Evolutionary conservation across 2,329 filamentous ascomycete genomes (phyloP), one percentile per base, ranked within the genome.

Genomic region (Sarocladium strictum): DNA sequence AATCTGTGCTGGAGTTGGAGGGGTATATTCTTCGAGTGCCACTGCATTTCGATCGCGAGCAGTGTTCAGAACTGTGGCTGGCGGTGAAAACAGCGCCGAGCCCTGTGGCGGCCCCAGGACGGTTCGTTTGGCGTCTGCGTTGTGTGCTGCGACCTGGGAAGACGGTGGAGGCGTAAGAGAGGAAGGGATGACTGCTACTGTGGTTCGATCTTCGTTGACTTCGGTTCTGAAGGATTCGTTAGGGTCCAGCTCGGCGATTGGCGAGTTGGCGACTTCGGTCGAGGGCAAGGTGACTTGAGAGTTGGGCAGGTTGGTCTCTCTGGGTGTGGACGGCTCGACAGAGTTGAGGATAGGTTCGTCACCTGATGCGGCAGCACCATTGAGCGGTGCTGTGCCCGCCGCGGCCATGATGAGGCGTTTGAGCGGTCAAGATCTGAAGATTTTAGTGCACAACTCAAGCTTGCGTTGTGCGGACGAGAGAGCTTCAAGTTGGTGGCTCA

Each of bases 151-250:
- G 5, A 74, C 62, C 61, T 81, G 79, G 1, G 78, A 81, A 1
- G 78, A 81, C 0, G 79, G 79, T 23, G 79, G 80, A 3, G 80
- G 81, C 2, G 80, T 83, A 53, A 81, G 66, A 23, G 80, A 83
- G 2, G 80, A 83, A 3, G 79, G 78, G 55, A 83, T 81, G 51
- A 81, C 68, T 24, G 72, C 69, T n/a, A 71, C 63, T 17, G 64
- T 63, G 1, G 66, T 64, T 37, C 71, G 67, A 47, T 78, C 76
- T 55, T 81, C 76, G 62, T 75, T 77, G 56, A 66, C 56, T 57
- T 81, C 77, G 3, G 74, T 76, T 60, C 72, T 76, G 64, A 81
- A 80, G 0, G 77, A 79, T 47, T 70, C 63, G 23, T 67, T 65
- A 5, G 72, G 70, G 49, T 80, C 77, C 4, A 51, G 26, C 6